Conservation (phyloP, 2,329 filamentous ascomycete genomes). For the Venturia oleaginea region DNA sequence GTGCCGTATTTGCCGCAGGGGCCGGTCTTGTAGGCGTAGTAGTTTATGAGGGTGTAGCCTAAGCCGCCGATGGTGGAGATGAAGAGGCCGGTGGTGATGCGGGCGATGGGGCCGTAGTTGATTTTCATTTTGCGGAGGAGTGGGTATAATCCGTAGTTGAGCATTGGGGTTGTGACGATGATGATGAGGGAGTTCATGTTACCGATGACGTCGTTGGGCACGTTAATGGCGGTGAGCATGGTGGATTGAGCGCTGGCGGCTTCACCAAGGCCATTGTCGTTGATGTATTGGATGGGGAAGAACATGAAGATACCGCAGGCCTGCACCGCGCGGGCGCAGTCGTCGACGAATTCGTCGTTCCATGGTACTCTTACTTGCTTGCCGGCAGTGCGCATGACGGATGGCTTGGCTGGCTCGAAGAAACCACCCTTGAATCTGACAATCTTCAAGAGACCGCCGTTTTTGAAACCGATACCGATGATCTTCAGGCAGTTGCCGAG, state of each 20-base stretch:
- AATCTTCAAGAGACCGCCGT: conserved; percentile 23
- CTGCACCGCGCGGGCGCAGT: conserved; percentile 26
- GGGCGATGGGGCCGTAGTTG: conserved; percentile 39
- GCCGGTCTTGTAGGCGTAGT: conserved; percentile 5
- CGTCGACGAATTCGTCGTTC: conserved; percentile 29
- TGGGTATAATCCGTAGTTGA: conserved; percentile 43
- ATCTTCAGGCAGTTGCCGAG: conserved; percentile 36
- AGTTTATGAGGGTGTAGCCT: conserved; percentile 6
- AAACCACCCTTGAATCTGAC: conserved; percentile 10
- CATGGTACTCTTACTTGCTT: conserved; percentile 17
- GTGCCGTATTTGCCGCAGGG: conserved; percentile 9
- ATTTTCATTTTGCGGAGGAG: conserved; percentile 33
- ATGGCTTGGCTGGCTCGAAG: conserved; percentile 27
- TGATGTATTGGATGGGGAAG: conserved; percentile 22
- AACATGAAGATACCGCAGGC: conserved; percentile 30
- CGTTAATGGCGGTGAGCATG: conserved; percentile 27
- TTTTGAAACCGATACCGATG: conserved; percentile 32
- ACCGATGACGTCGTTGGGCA: conserved; percentile 41
- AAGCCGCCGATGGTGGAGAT: conserved; percentile 36
- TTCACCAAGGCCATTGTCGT: conserved; percentile 5
- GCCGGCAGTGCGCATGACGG: conserved; percentile 9
- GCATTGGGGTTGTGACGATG: conserved; percentile 37
- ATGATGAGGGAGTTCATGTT: conserved; percentile 45
- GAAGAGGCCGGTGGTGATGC: conserved; percentile 43
- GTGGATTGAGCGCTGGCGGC: background rate